A percentile compares a stretch with the other conserved stretches of the same genome.
Evolutionary conservation across 371 early-diverging fungal species (phyloP).

Genomic region (Mortierella sp.): DNA sequence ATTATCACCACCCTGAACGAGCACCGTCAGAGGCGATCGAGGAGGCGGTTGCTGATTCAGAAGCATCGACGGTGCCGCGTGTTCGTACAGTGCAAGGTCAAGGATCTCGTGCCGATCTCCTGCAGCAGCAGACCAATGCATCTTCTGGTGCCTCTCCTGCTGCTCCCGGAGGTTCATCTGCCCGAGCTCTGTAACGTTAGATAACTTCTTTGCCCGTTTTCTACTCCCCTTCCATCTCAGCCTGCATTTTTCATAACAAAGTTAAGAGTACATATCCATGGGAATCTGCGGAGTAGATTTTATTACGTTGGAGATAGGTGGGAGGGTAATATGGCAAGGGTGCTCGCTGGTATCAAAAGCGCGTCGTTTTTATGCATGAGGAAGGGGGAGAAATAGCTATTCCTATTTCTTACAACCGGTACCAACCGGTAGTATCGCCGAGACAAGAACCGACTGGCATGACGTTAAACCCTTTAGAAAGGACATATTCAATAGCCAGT

Average conservation of each 20-base stretch:
- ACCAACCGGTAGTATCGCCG: constrained; percentile 28
- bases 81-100: constrained; percentile 27
- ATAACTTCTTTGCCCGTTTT: background rate
- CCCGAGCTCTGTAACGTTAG: background rate
- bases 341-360: too few relatives aligned
- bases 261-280: too few relatives aligned
- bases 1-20: constrained; percentile 73
- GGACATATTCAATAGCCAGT: constrained; percentile 23
- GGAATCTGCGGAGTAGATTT: too few relatives aligned
- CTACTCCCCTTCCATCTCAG: too few relatives aligned
- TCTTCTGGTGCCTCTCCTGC: background rate
- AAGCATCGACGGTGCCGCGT: background rate
- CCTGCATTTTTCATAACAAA: too few relatives aligned
- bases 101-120: constrained; percentile 19
- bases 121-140: background rate
- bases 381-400: background rate
- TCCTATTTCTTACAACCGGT: constrained; percentile 13
- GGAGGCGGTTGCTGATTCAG: background rate
- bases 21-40: constrained; percentile 33
- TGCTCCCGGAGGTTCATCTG: background rate
- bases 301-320: too few relatives aligned
- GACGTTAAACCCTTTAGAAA: constrained; percentile 25
- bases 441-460: constrained; percentile 29
- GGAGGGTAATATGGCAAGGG: background rate
- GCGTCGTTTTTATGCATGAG: background rate